Evolutionary conservation across 495 filamentous ascomycete genomes (phyloP).

Genomic region (Lasiosphaeris hirsuta): DNA sequence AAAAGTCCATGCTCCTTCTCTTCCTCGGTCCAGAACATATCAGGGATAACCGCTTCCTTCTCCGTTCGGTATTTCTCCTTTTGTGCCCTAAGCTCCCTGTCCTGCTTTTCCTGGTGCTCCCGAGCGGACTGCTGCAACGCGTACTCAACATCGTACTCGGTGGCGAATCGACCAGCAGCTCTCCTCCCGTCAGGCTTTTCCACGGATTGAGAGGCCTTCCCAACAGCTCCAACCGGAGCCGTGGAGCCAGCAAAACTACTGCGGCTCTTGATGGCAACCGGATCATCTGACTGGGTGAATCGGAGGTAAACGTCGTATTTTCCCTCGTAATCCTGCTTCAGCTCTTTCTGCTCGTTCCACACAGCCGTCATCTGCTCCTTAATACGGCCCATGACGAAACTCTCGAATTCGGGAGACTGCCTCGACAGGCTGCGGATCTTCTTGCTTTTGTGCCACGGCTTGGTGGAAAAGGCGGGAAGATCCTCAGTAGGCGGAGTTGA

Average conservation of each 20-base stretch:
- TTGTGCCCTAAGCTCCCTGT: conserved; percentile 63
- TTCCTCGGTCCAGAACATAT: conserved; percentile 60
- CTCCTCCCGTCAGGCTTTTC: conserved; percentile 59
- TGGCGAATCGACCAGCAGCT: conserved; percentile 50
- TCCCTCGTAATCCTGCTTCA: conserved; percentile 32
- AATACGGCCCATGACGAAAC: conserved; percentile 34
- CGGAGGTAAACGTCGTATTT: conserved; percentile 47
- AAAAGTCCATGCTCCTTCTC: conserved; percentile 55
- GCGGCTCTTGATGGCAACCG: conserved; percentile 43
- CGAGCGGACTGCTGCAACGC: conserved; percentile 74
- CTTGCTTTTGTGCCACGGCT: conserved; percentile 43
- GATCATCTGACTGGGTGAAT: conserved; percentile 51
- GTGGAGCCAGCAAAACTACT: conserved; percentile 36
- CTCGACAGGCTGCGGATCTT: conserved; percentile 32
- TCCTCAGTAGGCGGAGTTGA: conserved; percentile 47
- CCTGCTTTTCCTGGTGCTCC: conserved; percentile 69
- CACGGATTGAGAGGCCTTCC: conserved; percentile 38
- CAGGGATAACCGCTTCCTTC: conserved; percentile 81
- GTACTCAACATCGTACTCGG: conserved; percentile 72
- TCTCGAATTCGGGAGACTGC: conserved; percentile 25
- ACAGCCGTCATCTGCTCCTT: conserved; percentile 19
- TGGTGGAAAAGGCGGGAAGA: conserved; percentile 40
- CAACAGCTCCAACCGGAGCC: conserved; percentile 19
- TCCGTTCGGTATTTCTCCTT: conserved; percentile 71
- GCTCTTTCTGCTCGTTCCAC: conserved; percentile 28